phyloP scores from a whole-genome alignment of 2,329 filamentous ascomycete species.

The Aspergillus melleus region DNA sequence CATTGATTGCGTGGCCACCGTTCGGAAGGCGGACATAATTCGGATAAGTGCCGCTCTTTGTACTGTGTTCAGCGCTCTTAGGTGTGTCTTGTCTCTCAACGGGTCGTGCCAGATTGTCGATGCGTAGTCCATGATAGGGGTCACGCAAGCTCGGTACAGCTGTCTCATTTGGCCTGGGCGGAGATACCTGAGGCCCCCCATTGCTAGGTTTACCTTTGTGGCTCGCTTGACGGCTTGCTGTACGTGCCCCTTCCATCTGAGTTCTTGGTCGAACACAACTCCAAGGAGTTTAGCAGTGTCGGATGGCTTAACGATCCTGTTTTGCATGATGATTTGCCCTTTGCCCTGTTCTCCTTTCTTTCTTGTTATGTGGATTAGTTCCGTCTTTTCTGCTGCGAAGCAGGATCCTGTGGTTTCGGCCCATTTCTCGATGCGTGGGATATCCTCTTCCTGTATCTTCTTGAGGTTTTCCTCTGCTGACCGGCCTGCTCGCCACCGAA shows the following conservation, averaged over 20 bases:
- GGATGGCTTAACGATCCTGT: constrained; percentile 13
- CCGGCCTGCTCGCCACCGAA: constrained; percentile 18
- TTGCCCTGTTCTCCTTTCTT: constrained; percentile 16
- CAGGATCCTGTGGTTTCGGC: constrained; percentile 25
- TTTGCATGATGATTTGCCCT: constrained; percentile 18
- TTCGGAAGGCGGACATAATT: constrained; percentile 21
- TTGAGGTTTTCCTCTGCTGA: constrained; percentile 22
- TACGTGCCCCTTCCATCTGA: constrained; percentile 23
- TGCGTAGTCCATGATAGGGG: constrained; percentile 24
- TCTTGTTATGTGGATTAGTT: constrained; percentile 32
- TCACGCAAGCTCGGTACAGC: constrained; percentile 26
- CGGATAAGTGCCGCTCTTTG: constrained; percentile 20
- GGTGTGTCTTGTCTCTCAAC: constrained; percentile 20
- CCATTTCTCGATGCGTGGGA: constrained; percentile 28
- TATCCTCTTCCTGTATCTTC: constrained; percentile 18
- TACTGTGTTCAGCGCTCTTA: constrained; percentile 15
- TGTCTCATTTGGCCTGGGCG: constrained; percentile 23
- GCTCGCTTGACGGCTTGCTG: constrained; percentile 21
- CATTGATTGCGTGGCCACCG: constrained; percentile 16
- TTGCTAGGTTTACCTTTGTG: constrained; percentile 16
- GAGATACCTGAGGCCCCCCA: constrained; percentile 23
- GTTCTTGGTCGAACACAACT: constrained; percentile 24
- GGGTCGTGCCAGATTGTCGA: constrained; percentile 26
- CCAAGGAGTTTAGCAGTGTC: constrained; percentile 26
- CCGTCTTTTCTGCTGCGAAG: constrained; percentile 32